Evolutionary conservation across 2,329 filamentous ascomycete genomes (phyloP).

Genomic region (Trichoderma sp.): DNA sequence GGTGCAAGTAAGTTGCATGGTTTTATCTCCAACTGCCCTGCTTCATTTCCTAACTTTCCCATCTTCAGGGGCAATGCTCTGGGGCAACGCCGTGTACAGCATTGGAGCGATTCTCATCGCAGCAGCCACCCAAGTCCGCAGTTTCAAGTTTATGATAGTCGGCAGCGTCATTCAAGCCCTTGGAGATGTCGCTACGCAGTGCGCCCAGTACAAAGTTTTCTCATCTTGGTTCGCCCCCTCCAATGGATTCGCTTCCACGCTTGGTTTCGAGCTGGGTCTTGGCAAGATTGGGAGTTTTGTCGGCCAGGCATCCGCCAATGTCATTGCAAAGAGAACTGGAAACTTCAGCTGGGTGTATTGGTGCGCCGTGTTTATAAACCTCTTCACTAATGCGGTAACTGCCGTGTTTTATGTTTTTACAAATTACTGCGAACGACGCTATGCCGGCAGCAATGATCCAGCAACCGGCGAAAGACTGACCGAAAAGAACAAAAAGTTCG

Average conservation of each 20-base stretch:
- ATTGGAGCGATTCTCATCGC: slow-evolving; percentile 63
- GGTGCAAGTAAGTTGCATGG: slow-evolving; percentile 50
- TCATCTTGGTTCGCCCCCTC: slow-evolving; percentile 66
- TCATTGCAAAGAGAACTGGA: slow-evolving; percentile 59
- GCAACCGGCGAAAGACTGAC: slow-evolving; percentile 63
- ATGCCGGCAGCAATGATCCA: slow-evolving; percentile 52
- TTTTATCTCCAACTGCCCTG: neutral
- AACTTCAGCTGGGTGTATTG: slow-evolving; percentile 67
- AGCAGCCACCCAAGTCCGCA: slow-evolving; percentile 58
- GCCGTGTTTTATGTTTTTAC: slow-evolving; percentile 60
- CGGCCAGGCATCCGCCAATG: slow-evolving; percentile 62
- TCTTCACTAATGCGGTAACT: slow-evolving; percentile 63
- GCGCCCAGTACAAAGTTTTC: slow-evolving; percentile 68
- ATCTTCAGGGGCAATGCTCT: slow-evolving; percentile 55
- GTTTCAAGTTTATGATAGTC: slow-evolving; percentile 63
- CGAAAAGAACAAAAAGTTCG: slow-evolving; percentile 62
- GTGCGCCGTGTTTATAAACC: slow-evolving; percentile 65
- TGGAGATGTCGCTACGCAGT: slow-evolving; percentile 66
- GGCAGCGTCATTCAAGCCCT: slow-evolving; percentile 59
- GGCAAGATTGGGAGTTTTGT: slow-evolving; percentile 65
- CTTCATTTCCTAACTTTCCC: neutral
- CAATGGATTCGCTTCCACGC: slow-evolving; percentile 63
- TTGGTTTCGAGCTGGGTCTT: slow-evolving; percentile 63
- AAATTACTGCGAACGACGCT: slow-evolving; percentile 53
- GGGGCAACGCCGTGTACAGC: slow-evolving; percentile 63